A percentile compares a stretch with the other conserved stretches of the same genome.
Evolutionary conservation across 208 protist species (phyloP).

Genomic region (Leishmania turanica): DNA sequence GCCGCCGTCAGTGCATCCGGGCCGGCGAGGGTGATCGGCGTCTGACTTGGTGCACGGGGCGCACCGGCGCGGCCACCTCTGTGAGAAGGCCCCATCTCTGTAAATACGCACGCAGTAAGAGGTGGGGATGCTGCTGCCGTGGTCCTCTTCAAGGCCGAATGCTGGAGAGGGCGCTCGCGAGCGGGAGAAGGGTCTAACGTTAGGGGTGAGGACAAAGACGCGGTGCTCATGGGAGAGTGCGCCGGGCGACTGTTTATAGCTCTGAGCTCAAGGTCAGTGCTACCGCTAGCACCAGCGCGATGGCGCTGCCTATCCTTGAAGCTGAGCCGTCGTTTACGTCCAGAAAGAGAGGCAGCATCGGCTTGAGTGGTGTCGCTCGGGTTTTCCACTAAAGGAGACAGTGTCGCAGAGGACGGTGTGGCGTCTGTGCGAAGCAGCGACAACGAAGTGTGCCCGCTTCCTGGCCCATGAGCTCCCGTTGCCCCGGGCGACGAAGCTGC

Average conservation of each 20-base stretch:
- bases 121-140: not conserved
- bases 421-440: not conserved
- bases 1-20: not conserved
- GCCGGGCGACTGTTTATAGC: not conserved
- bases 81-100: conserved; percentile 12
- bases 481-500: not conserved
- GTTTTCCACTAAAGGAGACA: not conserved
- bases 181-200: not conserved
- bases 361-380: not conserved
- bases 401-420: not conserved
- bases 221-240: conserved; percentile 6
- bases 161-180: not conserved
- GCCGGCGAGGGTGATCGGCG: not conserved
- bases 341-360: not conserved
- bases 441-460: not conserved
- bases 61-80: not conserved
- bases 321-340: conserved; percentile 15
- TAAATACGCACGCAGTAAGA: conserved; percentile 5
- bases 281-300: not conserved
- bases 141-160: conserved; percentile 1
- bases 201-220: conserved; percentile 1
- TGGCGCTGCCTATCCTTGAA: conserved; percentile 34
- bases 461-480: not conserved
- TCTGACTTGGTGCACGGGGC: not conserved
- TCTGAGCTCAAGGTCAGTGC: not conserved